A percentile compares a stretch with the other conserved stretches of the same genome.
phyloP scores from a whole-genome alignment of 805 yeast genomes.

The Kluyveromyces lactis region DNA sequence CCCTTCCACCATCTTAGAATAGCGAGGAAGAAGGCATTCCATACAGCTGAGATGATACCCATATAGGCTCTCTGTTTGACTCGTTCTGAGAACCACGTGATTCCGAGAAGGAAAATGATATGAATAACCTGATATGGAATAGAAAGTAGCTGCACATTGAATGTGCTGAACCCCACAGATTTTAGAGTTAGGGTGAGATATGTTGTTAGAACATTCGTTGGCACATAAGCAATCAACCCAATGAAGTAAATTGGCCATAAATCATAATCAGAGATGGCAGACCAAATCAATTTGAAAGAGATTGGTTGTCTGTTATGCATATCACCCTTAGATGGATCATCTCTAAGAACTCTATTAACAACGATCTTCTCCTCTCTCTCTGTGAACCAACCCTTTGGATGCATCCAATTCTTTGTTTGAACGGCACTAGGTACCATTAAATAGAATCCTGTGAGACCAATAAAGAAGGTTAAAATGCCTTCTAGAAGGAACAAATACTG shows the following conservation, averaged over 20 bases:
- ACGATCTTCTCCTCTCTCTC: conserved; percentile 49
- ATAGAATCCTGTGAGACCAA: conserved; percentile 42
- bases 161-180: conserved; percentile 42
- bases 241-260: conserved; percentile 48
- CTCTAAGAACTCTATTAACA: conserved; percentile 51
- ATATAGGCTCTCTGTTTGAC: conserved; percentile 25
- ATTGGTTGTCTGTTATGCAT: conserved; percentile 55
- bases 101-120: conserved; percentile 28
- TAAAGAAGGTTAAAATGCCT: conserved; percentile 46
- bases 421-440: conserved; percentile 51
- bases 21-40: conserved; percentile 27
- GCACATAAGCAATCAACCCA: conserved; percentile 38
- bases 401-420: conserved; percentile 42
- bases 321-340: conserved; percentile 62
- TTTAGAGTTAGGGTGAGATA: conserved; percentile 44
- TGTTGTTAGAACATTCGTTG: conserved; percentile 25
- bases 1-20: conserved; percentile 33
- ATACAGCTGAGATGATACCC: conserved; percentile 24
- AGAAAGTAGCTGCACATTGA: conserved; percentile 41
- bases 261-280: conserved; percentile 40
- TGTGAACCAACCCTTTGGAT: conserved; percentile 45
- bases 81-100: conserved; percentile 34
- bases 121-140: conserved; percentile 41
- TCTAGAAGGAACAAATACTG: conserved; percentile 59
- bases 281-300: conserved; percentile 30